A percentile compares a stretch with the other conserved stretches of the same genome.
phyloP scores from a whole-genome alignment of 306 rosid genomes.

The Trichosanthes cucumerina region DNA sequence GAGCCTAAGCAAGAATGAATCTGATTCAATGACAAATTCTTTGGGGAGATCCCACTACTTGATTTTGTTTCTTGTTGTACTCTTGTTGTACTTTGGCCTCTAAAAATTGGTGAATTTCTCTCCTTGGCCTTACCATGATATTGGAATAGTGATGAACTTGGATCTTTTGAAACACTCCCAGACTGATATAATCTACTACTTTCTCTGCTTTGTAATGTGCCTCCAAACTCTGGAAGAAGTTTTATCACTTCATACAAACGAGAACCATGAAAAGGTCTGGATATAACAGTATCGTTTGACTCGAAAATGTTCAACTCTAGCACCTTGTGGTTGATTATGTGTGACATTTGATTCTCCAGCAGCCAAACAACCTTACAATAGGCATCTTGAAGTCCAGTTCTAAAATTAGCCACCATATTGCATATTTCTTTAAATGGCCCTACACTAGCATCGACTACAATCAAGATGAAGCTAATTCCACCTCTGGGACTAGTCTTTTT shows the following conservation, averaged over 20 bases:
- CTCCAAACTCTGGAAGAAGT: slow-evolving; percentile 68
- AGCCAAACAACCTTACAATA: slow-evolving; percentile 59
- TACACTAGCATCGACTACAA: slow-evolving; percentile 23
- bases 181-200: neutral
- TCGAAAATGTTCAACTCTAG: slow-evolving; percentile 15
- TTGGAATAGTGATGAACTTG: slow-evolving; percentile 4
- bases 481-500: slow-evolving; percentile 14
- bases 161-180: neutral
- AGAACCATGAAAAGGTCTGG: slow-evolving; percentile 56
- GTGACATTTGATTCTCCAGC: slow-evolving; percentile 28
- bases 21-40: slow-evolving; percentile 5
- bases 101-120: neutral
- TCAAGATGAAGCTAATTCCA: slow-evolving; percentile 13
- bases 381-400: slow-evolving; percentile 10
- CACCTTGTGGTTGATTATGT: slow-evolving; percentile 1
- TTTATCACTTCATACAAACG: slow-evolving; percentile 32
- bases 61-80: slow-evolving; percentile 3
- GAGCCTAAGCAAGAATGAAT: slow-evolving; percentile 1
- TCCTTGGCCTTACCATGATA: neutral
- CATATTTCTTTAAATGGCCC: slow-evolving; percentile 15
- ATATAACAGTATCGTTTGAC: slow-evolving; percentile 32
- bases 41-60: slow-evolving; percentile 1
- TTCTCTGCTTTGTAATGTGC: slow-evolving; percentile 14
- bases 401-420: slow-evolving; percentile 21
- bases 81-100: neutral